Evolutionary conservation across 2,329 filamentous ascomycete genomes (phyloP), one percentile per base, ranked within the genome.

Genomic region (Trichoderma gracile): DNA sequence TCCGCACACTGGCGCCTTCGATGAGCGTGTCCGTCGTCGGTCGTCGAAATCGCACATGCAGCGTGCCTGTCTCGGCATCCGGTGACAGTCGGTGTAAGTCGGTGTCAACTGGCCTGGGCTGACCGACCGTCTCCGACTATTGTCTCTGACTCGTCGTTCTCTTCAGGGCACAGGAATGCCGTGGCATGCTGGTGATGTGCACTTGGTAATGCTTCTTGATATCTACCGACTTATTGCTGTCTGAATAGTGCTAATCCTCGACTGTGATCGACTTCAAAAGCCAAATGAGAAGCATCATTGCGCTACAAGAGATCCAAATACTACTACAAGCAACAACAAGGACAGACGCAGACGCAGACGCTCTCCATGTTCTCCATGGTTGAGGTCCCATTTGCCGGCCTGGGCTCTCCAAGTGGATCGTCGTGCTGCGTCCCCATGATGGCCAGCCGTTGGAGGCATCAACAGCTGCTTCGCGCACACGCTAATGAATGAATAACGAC

Each of bases 401-500:
- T 30, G 25, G 30, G 21, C 54, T 40, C 42, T 25, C 25, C 30
- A 17, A 40, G 17, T 57, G 54, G 40, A 57, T 45, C 54, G 25
- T 9, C 5, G 17, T 27, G 25, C 5, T 43, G 23, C 19, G 23
- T 57, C 54, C 54, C 54, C 54, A 46, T 17, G 42, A 57, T 57
- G 40, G 54, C n/a, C n/a, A n/a, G n/a, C 14, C 54, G 23, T 33
- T 38, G 33, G 40, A 42, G 45, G 54, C 42, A 46, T 46, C 49
- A 30, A 33, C 54, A 57, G 42, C 27, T 27, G 42, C 23, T 19
- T 45, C n/a, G 42, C n/a, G 30, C 49, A 52, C 15, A 23, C 49
- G 30, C 49, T 52, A 33, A 52, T 17, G 9, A 5, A 46, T 42
- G 54, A 57, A 43, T 57, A 57, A 57, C 19, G 45, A 52, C 57